A percentile compares a stretch with the other conserved stretches of the same genome.
These are phyloP conservation scores for Gossypium bickii DNA, from an alignment of 345 rosid species.

Conservation along the genomic window DNA sequence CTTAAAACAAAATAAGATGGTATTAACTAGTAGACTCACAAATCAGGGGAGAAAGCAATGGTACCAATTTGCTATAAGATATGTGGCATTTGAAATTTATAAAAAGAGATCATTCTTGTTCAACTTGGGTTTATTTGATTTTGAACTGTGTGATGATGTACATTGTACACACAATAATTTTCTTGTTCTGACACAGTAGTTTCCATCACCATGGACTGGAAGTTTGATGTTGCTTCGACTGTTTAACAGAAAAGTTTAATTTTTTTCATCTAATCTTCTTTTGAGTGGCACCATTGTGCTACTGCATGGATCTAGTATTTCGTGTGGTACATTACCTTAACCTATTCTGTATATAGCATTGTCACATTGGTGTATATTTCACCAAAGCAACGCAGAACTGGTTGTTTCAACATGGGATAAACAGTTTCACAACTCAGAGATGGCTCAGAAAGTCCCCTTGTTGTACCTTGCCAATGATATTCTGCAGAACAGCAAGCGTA, in stretches of 20 bases:
- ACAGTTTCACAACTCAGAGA: constrained; percentile 73
- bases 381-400: constrained; percentile 72
- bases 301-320: background rate
- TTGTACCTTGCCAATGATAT: constrained; percentile 92
- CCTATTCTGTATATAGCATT: constrained; percentile 48
- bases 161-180: background rate
- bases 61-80: background rate
- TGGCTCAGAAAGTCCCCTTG: constrained; percentile 79
- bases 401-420: constrained; percentile 93
- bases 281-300: background rate
- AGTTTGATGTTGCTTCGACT: background rate
- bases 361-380: constrained; percentile 97
- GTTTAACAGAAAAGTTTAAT: background rate
- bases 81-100: background rate
- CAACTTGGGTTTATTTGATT: background rate
- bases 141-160: background rate
- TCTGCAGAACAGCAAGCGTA: constrained; percentile 91
- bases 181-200: background rate
- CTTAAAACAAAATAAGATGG: too few relatives aligned
- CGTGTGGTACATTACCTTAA: constrained; percentile 28
- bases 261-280: background rate
- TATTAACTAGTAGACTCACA: background rate
- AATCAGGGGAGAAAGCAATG: background rate
- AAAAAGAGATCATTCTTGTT: background rate
- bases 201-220: background rate